Conservation (phyloP, 345 rosid species). For the Garcia nutans region DNA sequence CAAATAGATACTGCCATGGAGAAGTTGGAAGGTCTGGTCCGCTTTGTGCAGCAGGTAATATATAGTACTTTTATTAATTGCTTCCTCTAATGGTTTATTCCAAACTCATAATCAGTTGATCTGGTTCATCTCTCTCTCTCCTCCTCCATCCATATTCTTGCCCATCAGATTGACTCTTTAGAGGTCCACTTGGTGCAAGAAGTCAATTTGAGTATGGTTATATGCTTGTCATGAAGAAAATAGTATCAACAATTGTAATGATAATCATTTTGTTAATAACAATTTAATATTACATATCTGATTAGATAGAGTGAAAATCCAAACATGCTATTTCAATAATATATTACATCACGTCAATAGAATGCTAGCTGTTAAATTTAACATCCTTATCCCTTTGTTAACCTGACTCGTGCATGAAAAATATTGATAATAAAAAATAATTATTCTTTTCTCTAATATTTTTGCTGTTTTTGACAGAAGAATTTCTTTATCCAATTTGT, state of each 20-base stretch:
- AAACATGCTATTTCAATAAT: not conserved
- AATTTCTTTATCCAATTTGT: not conserved
- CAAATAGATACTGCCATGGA: constrained; percentile 65
- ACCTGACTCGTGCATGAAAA: too few relatives aligned
- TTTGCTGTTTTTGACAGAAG: too few relatives aligned
- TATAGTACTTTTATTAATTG: constrained; percentile 10
- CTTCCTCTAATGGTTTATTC: not conserved
- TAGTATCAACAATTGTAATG: not conserved
- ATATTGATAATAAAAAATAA: too few relatives aligned
- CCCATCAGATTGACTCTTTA: too few relatives aligned
- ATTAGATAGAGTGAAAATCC: not conserved
- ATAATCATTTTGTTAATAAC: not conserved
- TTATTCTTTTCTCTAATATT: too few relatives aligned
- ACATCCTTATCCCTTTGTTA: too few relatives aligned
- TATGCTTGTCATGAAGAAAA: not conserved
- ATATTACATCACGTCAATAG: too few relatives aligned
- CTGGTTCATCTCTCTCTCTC: not conserved
- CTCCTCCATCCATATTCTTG: too few relatives aligned
- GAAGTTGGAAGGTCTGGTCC: constrained; percentile 68
- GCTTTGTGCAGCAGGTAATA: constrained; percentile 78
- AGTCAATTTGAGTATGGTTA: not conserved
- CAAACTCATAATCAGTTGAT: not conserved
- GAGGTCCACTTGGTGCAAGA: too few relatives aligned
- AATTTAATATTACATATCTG: not conserved
- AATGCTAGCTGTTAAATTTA: too few relatives aligned